Percentiles rank a stretch among this genome's conserved stretches.
Conservation (phyloP, 208 protist genomes). For the Crithidia thermophila region DNA sequence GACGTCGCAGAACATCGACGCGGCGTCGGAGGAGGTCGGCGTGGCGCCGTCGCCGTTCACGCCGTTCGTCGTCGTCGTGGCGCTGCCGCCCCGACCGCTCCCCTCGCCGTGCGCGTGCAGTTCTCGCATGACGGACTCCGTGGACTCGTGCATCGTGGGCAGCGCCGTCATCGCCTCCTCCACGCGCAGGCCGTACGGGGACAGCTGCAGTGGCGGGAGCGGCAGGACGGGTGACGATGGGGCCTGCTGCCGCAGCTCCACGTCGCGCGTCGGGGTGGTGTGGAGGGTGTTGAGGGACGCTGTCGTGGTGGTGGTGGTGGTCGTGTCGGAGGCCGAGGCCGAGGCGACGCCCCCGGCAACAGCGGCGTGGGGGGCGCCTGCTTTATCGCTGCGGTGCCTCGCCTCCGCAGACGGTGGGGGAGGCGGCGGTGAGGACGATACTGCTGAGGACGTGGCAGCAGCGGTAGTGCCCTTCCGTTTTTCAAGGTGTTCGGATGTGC, state of each 20-base stretch:
- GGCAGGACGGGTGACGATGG: not conserved
- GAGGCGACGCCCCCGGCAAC: no score
- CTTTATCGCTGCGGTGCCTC: no score
- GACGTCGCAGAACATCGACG: constrained; percentile 4
- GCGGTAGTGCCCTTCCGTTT: no score
- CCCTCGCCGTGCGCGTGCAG: not conserved
- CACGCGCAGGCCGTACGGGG: constrained; percentile 1
- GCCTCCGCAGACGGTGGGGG: no score
- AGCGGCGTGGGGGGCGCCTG: no score
- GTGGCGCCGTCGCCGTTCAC: not conserved
- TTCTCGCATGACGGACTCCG: constrained; percentile 10
- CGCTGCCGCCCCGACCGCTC: no score
- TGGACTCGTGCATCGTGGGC: constrained; percentile 15
- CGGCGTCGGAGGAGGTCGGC: constrained; percentile 5
- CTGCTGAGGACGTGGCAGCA: no score
- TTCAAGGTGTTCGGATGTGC: no score
- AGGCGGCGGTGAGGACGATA: no score
- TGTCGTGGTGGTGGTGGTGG: not conserved
- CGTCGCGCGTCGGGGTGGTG: not conserved
- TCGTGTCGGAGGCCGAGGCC: not conserved
- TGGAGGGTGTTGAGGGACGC: not conserved
- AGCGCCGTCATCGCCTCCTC: constrained; percentile 2
- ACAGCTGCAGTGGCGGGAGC: not conserved
- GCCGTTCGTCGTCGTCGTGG: no score
- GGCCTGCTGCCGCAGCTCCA: not conserved